Percentiles rank a stretch among this genome's conserved stretches.
phyloP scores from a whole-genome alignment of 352 stramenopile genomes.

The Albugo laibachii region DNA sequence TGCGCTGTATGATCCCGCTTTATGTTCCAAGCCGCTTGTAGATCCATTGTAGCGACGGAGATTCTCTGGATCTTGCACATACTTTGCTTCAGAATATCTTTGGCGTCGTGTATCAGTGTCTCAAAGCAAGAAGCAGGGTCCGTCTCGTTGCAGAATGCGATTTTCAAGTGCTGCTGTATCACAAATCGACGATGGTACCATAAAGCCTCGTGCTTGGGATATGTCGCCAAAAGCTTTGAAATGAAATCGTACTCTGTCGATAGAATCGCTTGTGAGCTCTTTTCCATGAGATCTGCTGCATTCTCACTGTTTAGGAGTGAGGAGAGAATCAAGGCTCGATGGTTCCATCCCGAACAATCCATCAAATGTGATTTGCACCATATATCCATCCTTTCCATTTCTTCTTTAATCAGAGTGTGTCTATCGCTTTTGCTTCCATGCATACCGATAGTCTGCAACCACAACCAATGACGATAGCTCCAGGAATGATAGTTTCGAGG shows the following conservation, averaged over 20 bases:
- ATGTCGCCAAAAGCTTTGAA: slow-evolving; percentile 23
- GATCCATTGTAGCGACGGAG: too few species aligned
- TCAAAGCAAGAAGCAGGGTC: too few species aligned
- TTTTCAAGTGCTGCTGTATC: slow-evolving; percentile 18
- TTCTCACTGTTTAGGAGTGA: neutral
- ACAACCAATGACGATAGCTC: slow-evolving; percentile 66
- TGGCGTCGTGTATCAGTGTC: too few species aligned
- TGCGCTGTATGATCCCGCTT: too few species aligned
- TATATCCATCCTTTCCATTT: slow-evolving; percentile 23
- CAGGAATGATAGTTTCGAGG: slow-evolving; percentile 70
- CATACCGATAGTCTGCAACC: slow-evolving; percentile 7
- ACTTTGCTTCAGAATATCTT: too few species aligned
- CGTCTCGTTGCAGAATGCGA: neutral
- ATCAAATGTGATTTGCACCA: slow-evolving; percentile 52
- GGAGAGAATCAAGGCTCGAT: slow-evolving; percentile 15
- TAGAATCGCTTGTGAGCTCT: slow-evolving; percentile 8
- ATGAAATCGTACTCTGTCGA: slow-evolving; percentile 26
- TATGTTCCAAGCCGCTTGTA: too few species aligned
- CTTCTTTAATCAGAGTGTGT: slow-evolving; percentile 9
- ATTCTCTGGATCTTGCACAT: too few species aligned
- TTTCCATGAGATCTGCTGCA: neutral
- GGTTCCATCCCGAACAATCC: slow-evolving; percentile 67
- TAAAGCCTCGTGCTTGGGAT: slow-evolving; percentile 34
- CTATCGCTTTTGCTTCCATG: slow-evolving; percentile 6
- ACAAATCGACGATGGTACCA: slow-evolving; percentile 67